phyloP scores from a whole-genome alignment of 1,284 basidiomycete genomes.

The Sanghuangporus baumii region DNA sequence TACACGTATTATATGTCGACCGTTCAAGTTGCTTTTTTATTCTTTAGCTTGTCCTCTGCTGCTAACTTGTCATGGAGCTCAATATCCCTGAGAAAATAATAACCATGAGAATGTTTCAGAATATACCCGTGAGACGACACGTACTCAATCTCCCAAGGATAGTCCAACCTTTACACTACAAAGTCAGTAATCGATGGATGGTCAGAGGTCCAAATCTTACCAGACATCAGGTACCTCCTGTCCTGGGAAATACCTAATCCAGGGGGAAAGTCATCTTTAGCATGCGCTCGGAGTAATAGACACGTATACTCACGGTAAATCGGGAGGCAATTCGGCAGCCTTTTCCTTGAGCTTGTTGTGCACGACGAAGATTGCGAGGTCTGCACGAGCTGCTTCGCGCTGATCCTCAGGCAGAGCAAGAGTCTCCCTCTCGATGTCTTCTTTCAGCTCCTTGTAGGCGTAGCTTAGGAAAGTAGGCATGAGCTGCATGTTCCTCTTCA shows the following conservation, averaged over 20 bases:
- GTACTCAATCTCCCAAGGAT: slow-evolving; percentile 78
- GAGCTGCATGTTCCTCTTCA: background rate
- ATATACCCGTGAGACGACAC: slow-evolving; percentile 24
- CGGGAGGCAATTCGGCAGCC: slow-evolving; percentile 61
- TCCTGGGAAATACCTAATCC: slow-evolving; percentile 60
- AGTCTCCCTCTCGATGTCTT: slow-evolving; percentile 79
- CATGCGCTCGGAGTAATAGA: slow-evolving; percentile 8
- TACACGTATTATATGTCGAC: background rate
- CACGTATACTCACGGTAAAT: slow-evolving; percentile 48
- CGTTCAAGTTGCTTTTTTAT: background rate
- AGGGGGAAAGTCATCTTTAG: slow-evolving; percentile 1
- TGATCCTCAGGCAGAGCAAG: slow-evolving; percentile 58
- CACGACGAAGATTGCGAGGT: slow-evolving; percentile 89
- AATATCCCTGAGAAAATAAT: slow-evolving; percentile 50
- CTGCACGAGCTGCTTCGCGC: slow-evolving; percentile 67
- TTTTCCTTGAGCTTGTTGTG: slow-evolving; percentile 93
- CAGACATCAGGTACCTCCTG: slow-evolving; percentile 61
- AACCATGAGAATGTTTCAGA: slow-evolving; percentile 17
- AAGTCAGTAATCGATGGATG: slow-evolving; percentile 16
- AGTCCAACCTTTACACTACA: slow-evolving; percentile 59
- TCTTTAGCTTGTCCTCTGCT: slow-evolving; percentile 24
- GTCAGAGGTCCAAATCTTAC: slow-evolving; percentile 30
- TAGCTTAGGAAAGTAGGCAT: slow-evolving; percentile 48
- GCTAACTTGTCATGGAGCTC: slow-evolving; percentile 71
- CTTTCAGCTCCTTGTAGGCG: slow-evolving; percentile 79